Percentiles rank a stretch among this genome's conserved stretches.
Evolutionary conservation across 2,329 filamentous ascomycete genomes (phyloP).

Genomic region (Diplodia sapinea): DNA sequence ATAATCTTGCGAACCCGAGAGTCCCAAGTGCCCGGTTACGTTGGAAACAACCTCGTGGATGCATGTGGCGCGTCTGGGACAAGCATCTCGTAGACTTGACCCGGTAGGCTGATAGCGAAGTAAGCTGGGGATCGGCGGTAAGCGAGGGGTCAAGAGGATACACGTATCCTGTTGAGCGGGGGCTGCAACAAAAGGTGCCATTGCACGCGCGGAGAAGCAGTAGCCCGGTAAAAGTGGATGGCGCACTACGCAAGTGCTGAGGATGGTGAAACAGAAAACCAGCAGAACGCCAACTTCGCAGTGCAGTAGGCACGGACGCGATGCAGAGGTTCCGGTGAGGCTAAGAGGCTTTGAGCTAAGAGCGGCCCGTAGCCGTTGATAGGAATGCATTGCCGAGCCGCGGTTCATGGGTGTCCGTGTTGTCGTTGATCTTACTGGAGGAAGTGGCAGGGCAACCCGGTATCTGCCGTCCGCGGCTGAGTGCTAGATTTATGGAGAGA

Average conservation of each 20-base stretch:
- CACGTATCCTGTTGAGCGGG: conserved; percentile 20
- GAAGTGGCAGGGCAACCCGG: background rate
- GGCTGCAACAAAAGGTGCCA: background rate
- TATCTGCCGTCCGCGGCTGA: conserved; percentile 6
- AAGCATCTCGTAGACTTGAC: background rate
- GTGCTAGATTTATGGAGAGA: no score
- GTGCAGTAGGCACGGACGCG: background rate
- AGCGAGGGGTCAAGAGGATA: conserved; percentile 16
- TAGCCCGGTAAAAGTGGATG: conserved; percentile 11
- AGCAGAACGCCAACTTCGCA: background rate
- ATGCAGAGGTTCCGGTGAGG: background rate
- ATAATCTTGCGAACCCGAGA: background rate
- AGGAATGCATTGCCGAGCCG: conserved; percentile 26
- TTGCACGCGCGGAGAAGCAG: conserved; percentile 3
- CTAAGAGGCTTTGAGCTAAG: conserved; percentile 6
- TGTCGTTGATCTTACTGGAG: conserved; percentile 2
- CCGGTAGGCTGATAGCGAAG: background rate
- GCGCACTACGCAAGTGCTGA: background rate
- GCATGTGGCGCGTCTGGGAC: background rate
- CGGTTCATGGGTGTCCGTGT: background rate
- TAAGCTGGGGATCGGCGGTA: conserved; percentile 7
- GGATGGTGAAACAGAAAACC: conserved; percentile 10
- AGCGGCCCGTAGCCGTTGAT: conserved; percentile 24
- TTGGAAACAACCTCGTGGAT: conserved; percentile 6
- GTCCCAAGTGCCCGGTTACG: background rate